Evolutionary conservation across 257 asterid genomes (phyloP).

Genomic region (Penstemon davidsonii): DNA sequence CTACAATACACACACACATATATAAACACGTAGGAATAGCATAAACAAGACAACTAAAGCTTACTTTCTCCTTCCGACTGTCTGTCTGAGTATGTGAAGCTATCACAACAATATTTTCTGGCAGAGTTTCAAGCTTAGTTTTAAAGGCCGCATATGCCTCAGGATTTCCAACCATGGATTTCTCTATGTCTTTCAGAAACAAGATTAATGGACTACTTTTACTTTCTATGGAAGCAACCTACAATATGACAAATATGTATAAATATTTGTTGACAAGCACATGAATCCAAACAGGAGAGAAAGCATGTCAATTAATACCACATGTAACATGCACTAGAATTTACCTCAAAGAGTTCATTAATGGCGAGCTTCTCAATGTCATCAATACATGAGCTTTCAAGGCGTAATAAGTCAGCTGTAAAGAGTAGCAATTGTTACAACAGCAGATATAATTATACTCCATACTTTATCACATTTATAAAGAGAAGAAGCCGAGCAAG

Average conservation of each 20-base stretch:
- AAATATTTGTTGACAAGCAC: slow-evolving; percentile 17
- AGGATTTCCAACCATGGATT: slow-evolving; percentile 68
- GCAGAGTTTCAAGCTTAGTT: slow-evolving; percentile 69
- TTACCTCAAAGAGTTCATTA: slow-evolving; percentile 85
- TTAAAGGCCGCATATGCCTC: slow-evolving; percentile 70
- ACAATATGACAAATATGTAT: slow-evolving; percentile 17
- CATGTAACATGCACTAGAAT: slow-evolving; percentile 15
- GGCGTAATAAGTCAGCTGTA: slow-evolving; percentile 79
- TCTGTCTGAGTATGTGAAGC: slow-evolving; percentile 86
- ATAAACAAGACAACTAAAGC: slow-evolving; percentile 29
- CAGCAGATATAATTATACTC: not conserved
- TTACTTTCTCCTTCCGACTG: slow-evolving; percentile 85
- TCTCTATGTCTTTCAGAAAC: slow-evolving; percentile 84
- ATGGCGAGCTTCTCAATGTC: slow-evolving; percentile 70
- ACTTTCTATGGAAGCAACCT: slow-evolving; percentile 80
- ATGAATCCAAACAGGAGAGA: not conserved
- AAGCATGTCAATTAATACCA: slow-evolving; percentile 9
- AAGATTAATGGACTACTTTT: slow-evolving; percentile 57
- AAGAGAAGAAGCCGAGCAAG: slow-evolving; percentile 11
- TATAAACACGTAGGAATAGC: not conserved
- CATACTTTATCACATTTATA: not conserved
- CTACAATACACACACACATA: no score
- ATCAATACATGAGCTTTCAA: slow-evolving; percentile 66
- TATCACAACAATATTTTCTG: slow-evolving; percentile 71
- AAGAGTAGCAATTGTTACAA: slow-evolving; percentile 20